Percentiles rank a stretch among this genome's conserved stretches.
Conservation (phyloP, 1,284 basidiomycete genomes). For the Trichosporon asahii region DNA sequence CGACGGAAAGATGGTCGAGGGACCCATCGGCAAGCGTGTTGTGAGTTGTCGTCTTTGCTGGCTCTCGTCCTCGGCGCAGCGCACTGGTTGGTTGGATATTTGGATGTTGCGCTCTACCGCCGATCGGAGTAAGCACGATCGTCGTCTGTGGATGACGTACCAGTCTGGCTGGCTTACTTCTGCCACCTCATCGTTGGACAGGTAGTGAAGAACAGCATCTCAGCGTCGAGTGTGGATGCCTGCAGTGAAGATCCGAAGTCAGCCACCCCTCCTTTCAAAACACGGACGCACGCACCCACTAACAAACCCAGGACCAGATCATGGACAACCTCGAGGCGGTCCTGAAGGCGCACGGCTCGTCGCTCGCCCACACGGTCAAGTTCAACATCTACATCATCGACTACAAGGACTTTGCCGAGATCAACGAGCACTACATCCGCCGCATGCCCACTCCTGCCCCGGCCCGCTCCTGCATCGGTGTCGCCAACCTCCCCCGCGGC, state of each 20-base stretch:
- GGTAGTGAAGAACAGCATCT: no score
- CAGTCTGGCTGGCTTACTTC: no score
- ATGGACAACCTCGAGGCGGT: conserved; percentile 61
- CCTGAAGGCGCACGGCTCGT: conserved; percentile 62
- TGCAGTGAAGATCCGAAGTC: no score
- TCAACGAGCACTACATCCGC: conserved; percentile 32
- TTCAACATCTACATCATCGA: conserved; percentile 57
- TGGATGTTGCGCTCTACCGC: no score
- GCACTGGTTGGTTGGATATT: no score
- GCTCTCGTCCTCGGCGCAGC: no score
- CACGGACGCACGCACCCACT: not conserved
- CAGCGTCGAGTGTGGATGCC: no score
- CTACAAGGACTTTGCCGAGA: conserved; percentile 34
- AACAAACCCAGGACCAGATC: conserved; percentile 54
- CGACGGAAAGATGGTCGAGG: conserved; percentile 57
- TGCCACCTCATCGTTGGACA: no score
- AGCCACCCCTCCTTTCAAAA: no score
- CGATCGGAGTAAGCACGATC: no score
- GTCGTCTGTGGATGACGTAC: no score
- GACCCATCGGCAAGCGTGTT: conserved; percentile 59
- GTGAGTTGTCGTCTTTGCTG: conserved; percentile 44
- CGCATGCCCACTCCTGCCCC: conserved; percentile 55
- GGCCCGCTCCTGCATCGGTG: conserved; percentile 65
- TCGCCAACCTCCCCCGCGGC: conserved; percentile 59
- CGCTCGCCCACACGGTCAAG: conserved; percentile 61